Percentiles rank a stretch among this genome's conserved stretches.
Conservation (phyloP, 257 asterid species). For the Cordia subcordata region DNA sequence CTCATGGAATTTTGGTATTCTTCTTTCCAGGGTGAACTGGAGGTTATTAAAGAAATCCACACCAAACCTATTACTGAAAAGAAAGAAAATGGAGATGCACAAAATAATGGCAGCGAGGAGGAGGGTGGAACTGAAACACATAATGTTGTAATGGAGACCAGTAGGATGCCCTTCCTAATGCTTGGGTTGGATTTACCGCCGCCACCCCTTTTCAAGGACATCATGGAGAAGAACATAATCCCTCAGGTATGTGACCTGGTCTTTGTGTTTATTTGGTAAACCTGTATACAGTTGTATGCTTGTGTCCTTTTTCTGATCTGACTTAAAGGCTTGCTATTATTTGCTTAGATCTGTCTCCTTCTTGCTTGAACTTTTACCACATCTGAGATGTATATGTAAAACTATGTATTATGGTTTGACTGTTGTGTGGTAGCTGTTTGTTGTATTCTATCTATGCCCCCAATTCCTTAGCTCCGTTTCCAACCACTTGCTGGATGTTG, state of each 20-base stretch:
- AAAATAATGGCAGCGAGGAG: not conserved
- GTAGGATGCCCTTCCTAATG: conserved; percentile 83
- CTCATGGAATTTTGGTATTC: not conserved
- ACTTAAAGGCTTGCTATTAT: too few species aligned
- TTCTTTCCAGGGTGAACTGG: conserved; percentile 74
- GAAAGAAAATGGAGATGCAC: conserved; percentile 1
- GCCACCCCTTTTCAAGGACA: conserved; percentile 89
- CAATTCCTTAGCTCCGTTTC: too few species aligned
- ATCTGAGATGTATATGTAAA: too few species aligned
- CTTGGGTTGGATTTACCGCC: conserved; percentile 98
- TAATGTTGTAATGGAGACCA: conserved; percentile 41
- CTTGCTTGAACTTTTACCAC: too few species aligned
- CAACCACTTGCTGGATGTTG: too few species aligned
- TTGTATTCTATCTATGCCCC: too few species aligned
- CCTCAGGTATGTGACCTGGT: conserved; percentile 61
- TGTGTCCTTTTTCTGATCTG: not conserved
- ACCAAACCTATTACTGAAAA: not conserved
- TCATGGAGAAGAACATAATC: conserved; percentile 93
- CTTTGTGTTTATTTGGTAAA: not conserved
- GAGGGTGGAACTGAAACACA: not conserved
- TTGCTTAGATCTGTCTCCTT: too few species aligned
- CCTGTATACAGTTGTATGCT: conserved; percentile 3
- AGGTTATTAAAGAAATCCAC: conserved; percentile 61
- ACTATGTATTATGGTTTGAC: too few species aligned
- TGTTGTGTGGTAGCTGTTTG: too few species aligned